A percentile compares a stretch with the other conserved stretches of the same genome.
Conservation (phyloP, 176 grass and related monocot species). For the Carex pumila region DNA sequence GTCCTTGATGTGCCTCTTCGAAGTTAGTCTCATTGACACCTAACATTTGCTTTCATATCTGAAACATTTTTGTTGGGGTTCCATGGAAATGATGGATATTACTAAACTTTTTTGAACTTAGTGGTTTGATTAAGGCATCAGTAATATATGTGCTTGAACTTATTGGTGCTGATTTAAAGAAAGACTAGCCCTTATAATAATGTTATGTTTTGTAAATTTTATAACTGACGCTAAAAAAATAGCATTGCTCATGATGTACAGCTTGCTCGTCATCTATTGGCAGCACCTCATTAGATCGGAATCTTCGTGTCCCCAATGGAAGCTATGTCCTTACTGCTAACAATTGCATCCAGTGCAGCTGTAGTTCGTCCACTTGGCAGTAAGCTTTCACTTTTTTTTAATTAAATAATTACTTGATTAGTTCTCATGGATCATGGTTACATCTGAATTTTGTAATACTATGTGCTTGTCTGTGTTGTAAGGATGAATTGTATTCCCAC, state of each 20-base stretch:
- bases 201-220: neutral
- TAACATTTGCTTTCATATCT: neutral
- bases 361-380: slow-evolving; percentile 77
- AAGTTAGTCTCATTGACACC: slow-evolving; percentile 29
- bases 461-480: slow-evolving; percentile 1
- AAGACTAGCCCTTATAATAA: neutral
- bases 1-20: slow-evolving; percentile 83
- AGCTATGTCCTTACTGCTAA: slow-evolving; percentile 82
- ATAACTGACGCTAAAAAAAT: neutral
- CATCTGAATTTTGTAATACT: neutral
- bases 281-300: slow-evolving; percentile 41
- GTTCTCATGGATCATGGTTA: neutral
- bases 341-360: slow-evolving; percentile 78
- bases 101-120: neutral
- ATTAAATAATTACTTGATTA: neutral
- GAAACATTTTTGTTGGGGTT: neutral
- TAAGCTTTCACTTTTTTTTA: slow-evolving; percentile 26
- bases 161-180: neutral
- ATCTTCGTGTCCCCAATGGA: slow-evolving; percentile 53
- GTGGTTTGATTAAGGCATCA: neutral
- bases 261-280: slow-evolving; percentile 77
- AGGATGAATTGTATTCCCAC: slow-evolving; percentile 62
- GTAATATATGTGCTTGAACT: neutral
- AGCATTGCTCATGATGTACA: slow-evolving; percentile 8
- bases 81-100: neutral